Conservation (phyloP, 73 alveolate species). For the Loxodes magnus region DNA sequence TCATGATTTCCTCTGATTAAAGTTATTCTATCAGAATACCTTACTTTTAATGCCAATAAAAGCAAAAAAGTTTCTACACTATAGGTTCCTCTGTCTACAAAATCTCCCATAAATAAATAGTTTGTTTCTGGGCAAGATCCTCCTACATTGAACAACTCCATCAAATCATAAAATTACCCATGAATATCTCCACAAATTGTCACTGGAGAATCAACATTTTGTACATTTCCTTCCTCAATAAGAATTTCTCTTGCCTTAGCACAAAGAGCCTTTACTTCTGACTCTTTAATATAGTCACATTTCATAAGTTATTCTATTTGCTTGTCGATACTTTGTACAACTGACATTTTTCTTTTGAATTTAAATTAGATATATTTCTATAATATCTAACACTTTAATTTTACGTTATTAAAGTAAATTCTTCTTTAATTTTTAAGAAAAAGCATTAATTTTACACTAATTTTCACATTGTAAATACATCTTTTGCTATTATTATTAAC, state of each 20-base stretch:
- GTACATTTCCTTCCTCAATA: slow-evolving; percentile 73
- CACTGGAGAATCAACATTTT: slow-evolving; percentile 71
- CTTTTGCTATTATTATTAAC: no score
- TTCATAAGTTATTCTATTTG: slow-evolving; percentile 32
- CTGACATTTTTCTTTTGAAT: no score
- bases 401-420: no score
- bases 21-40: slow-evolving; percentile 79
- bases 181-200: slow-evolving; percentile 96
- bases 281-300: slow-evolving; percentile 62
- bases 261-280: slow-evolving; percentile 76
- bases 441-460: no score
- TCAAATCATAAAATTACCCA: slow-evolving; percentile 91
- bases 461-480: no score
- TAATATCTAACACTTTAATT: no score
- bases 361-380: no score
- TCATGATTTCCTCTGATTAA: slow-evolving; percentile 91
- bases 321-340: no score
- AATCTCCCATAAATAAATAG: slow-evolving; percentile 80
- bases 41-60: slow-evolving; percentile 63
- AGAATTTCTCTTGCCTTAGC: slow-evolving; percentile 93
- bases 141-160: slow-evolving; percentile 79
- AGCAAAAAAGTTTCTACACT: slow-evolving; percentile 79
- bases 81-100: slow-evolving; percentile 80
- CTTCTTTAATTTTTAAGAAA: no score
- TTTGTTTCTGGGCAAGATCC: slow-evolving; percentile 64